These are phyloP conservation scores for Arabidopsis thaliana DNA, from an alignment of 345 rosid species.

Conservation along the genomic window TAIR10.1 NC_003074.8:2783001-2783500, in stretches of 20 bases:
- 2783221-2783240: conserved; percentile 69
- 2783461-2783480: conserved; percentile 96
- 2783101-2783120: conserved; percentile 90
- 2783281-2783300: conserved; percentile 55
- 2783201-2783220: conserved; percentile 96
- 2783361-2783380: conserved; percentile 97
- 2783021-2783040: conserved; percentile 95
- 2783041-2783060: conserved; percentile 95
- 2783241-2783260: conserved; percentile 21
- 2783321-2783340: conserved; percentile 88
- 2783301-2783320: conserved; percentile 93
- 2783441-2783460: conserved; percentile 81
- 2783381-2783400: conserved; percentile 98
- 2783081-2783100: conserved; percentile 98
- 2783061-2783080: conserved; percentile 90
- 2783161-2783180: conserved; percentile 61
- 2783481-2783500: conserved; percentile 66
- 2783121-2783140: conserved; percentile 88
- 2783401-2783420: conserved; percentile 83
- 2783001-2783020: conserved; percentile 96
- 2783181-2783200: conserved; percentile 84
- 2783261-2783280: conserved; percentile 11
- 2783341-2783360: conserved; percentile 87
- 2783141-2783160: conserved; percentile 82
- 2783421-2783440: conserved; percentile 79